Evolutionary conservation across 73 alveolate genomes (phyloP), one percentile per base, ranked within the genome.

Genomic region (Blepharisma stoltei): DNA sequence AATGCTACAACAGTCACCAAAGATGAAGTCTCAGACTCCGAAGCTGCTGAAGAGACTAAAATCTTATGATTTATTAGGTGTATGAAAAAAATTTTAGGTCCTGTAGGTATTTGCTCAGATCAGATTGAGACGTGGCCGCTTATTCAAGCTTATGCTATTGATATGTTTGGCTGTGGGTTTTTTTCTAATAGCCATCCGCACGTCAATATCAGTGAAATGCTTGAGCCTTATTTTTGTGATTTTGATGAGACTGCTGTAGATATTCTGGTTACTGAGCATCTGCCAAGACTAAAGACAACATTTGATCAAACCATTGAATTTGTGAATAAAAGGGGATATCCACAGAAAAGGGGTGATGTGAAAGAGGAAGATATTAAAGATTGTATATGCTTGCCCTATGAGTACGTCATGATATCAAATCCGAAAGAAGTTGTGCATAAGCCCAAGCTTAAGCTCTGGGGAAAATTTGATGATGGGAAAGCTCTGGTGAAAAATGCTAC

Each of bases 61-160:
- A 71, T 88, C 27, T 54, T 87, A 5, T 53, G 85, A 80, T 88
- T 88, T 79, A 85, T 82, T 6, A 21, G 77, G 27, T 88, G 81
- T 68, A 84, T 83, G 73, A 71, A 55, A 20, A 41, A 52, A 7
- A 46, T 84, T 9, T 89, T 81, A 43, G 79, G 67, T 14, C 91
- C 92, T 50, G 83, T 81, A 11, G 83, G 95, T 37, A 78, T 78
- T n/a, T 44, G 55, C 38, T 78, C 81, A 4, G 25, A 21, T 45
- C 67, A 78, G 81, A 67, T 88, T 45, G 95, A 88, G 55, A 84
- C 80, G 48, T 88, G 95, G 95, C 95, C 95, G 6, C 8, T 88
- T 6, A 71, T 85, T 21, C 85, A 88, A 55, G 85, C 90, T 18
- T 88, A 84, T 55, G 95, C 85, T 6, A 68, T 88, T 9, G 92